Evolutionary conservation across 192 early-diverging fungal species (phyloP).

Genomic region (Umbelopsis isabellina): DNA sequence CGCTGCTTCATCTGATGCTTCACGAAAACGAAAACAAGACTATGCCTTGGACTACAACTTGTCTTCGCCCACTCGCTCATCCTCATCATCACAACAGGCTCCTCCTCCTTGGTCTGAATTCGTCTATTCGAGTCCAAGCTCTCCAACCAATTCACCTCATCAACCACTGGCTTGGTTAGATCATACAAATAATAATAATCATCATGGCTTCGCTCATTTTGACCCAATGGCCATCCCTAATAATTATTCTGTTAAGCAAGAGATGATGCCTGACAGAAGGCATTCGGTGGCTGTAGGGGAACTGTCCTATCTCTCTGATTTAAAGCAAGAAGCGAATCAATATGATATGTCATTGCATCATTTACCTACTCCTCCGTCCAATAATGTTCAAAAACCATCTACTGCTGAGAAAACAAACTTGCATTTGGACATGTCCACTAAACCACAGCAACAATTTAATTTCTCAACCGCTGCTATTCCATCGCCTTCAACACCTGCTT

Average conservation of each 20-base stretch:
- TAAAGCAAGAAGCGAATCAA: slow-evolving; percentile 18
- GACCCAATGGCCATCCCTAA: slow-evolving; percentile 11
- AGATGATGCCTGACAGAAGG: slow-evolving; percentile 24
- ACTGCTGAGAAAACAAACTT: not conserved
- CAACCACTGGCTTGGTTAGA: slow-evolving; percentile 19
- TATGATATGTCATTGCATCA: slow-evolving; percentile 34
- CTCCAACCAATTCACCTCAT: slow-evolving; percentile 25
- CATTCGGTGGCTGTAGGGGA: slow-evolving; percentile 43
- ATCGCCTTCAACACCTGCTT: slow-evolving; percentile 64
- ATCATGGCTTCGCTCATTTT: slow-evolving; percentile 18
- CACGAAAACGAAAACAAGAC: slow-evolving; percentile 30
- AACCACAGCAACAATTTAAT: slow-evolving; percentile 14
- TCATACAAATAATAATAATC: not conserved
- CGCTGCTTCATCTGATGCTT: not conserved
- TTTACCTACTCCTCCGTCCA: slow-evolving; percentile 38
- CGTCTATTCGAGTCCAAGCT: slow-evolving; percentile 32
- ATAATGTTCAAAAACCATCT: not conserved
- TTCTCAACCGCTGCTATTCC: slow-evolving; percentile 35
- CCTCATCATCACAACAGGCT: slow-evolving; percentile 13
- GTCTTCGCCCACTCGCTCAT: not conserved
- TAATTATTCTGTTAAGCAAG: slow-evolving; percentile 10
- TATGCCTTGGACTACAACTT: slow-evolving; percentile 16
- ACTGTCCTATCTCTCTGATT: slow-evolving; percentile 25
- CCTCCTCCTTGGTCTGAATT: slow-evolving; percentile 31
- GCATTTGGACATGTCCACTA: slow-evolving; percentile 14